Base-by-base conservation (phyloP, 345 rosid species). In the Raphanus sativus region DNA sequence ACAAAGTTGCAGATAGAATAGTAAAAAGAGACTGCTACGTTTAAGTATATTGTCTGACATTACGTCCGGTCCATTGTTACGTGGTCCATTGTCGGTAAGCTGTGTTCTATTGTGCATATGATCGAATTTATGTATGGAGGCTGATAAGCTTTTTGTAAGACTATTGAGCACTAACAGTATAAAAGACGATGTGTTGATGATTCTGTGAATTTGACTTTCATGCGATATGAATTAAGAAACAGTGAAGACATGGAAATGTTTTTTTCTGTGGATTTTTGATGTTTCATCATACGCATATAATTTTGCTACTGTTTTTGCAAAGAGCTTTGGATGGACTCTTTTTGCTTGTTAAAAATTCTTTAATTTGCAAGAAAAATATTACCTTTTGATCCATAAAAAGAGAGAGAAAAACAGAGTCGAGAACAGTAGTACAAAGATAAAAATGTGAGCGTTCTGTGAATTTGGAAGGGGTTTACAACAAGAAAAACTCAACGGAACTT, bases 401-500 rank as follows among this genome's bases (percentile, higher is more conserved):
- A 24, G 45, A 12, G 9, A 11, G 15, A 9, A 38, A 17, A 72
- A 45, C 6, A 30, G 55, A 7, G 77, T 50, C 32, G 7, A 48
- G 2, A 8, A 4, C 7, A 40, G 5, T 40, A 24, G 5, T 40
- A 24, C 6, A 52, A 40, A 52, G 62, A 63, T 13, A 54, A 62
- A 69, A 79, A 8, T 34, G 48, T 73, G 26, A 15, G 30, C 34
- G 16, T 67, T 69, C 3, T 74, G 62, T 54, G 62, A 45, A 58
- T 77, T 32, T 42, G 13, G 42, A 48, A 56, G 3, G 4, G 4
- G 69, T 59, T 56, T 72, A 71, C 28, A 36, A 79, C 69, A 66
- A 28, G 5, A 50, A 48, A 34, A 58, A 42, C 29, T 29, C 8
- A 45, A 3, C 29, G 9, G 2, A 40, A 32, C 8, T 26, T 33